Evolutionary conservation across 2,329 filamentous ascomycete species (phyloP), one percentile per base, ranked within the genome.

Genomic region (Exserohilum turcica): DNA sequence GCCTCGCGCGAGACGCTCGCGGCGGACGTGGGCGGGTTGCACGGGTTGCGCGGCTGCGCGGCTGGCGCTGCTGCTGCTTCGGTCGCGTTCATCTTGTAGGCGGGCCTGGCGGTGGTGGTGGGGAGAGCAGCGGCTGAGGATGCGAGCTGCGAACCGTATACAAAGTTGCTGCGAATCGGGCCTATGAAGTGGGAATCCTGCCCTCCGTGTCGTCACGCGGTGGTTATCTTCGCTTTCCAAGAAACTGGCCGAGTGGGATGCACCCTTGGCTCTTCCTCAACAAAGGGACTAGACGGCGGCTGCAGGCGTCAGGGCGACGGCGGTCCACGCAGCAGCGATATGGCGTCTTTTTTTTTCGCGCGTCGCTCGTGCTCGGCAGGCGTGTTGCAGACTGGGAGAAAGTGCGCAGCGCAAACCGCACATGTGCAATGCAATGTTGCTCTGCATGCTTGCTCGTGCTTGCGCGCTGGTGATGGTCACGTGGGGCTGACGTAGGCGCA

Each of bases 1-100:
- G 52, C 60, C 37, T 67, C 66, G 40, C 54, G 49, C 37, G 47
- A 56, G 18, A 57, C 44, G 37, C 60, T 54, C 45, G 65, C 54
- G 49, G 54, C 50, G 54, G 67, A 50, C 54, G 57, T 28, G 42
- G 47, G 48, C 42, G 52, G 36, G 43, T 52, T 55, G 54, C 49
- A 45, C 42, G 52, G 36, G 43, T 52, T 55, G 54, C 49, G 28
- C 49, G 51, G 52, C 31, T 43, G 58, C 27, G 57, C 19, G 21
- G 38, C 40, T 12, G 57, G 24, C 29, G 45, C 45, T 43, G 45
- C 45, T 43, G 48, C 39, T 45, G 46, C 55, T 18, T 45, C 39
- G 19, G 44, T 42, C 6, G 56, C 43, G 43, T 51, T 59, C 60
- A 61, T 61, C 5, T 37, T 47, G 19, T 24, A 5, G 21, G 15